A percentile compares a stretch with the other conserved stretches of the same genome.
Conservation (phyloP, 2,329 filamentous ascomycete genomes). For the Ophiognomonia clavigignenti-juglandacearum region DNA sequence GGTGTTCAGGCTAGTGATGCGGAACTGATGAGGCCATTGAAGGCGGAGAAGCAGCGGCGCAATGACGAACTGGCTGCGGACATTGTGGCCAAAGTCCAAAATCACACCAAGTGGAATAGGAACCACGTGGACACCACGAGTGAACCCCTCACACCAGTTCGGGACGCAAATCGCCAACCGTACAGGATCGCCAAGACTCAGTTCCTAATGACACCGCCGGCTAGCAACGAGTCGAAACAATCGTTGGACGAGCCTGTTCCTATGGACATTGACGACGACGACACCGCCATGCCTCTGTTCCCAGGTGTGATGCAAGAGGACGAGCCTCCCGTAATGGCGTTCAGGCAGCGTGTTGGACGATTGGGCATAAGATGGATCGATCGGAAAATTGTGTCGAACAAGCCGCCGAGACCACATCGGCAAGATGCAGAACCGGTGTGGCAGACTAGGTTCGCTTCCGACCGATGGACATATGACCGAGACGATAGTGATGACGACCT, state of each 20-base stretch:
- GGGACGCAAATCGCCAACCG: conserved; percentile 55
- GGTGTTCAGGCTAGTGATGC: conserved; percentile 64
- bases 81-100: conserved; percentile 80
- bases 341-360: conserved; percentile 78
- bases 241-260: conserved; percentile 31
- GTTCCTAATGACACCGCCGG: conserved; percentile 62
- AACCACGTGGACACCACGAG: conserved; percentile 85
- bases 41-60: conserved; percentile 75
- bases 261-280: conserved; percentile 51
- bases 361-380: conserved; percentile 86
- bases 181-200: conserved; percentile 71
- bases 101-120: conserved; percentile 88
- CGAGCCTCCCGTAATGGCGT: conserved; percentile 61
- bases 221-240: conserved; percentile 45
- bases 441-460: conserved; percentile 37
- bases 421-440: conserved; percentile 23
- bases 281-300: no score
- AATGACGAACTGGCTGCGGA: conserved; percentile 75
- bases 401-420: conserved; percentile 37
- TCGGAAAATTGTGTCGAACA: conserved; percentile 61
- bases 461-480: conserved; percentile 83
- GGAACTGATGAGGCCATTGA: conserved; percentile 71
- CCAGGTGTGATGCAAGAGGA: no score
- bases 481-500: conserved; percentile 80
- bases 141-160: conserved; percentile 75